Base-by-base conservation (phyloP, 768 basidiomycete genomes). In the Kwoniella heveanensis region DNA sequence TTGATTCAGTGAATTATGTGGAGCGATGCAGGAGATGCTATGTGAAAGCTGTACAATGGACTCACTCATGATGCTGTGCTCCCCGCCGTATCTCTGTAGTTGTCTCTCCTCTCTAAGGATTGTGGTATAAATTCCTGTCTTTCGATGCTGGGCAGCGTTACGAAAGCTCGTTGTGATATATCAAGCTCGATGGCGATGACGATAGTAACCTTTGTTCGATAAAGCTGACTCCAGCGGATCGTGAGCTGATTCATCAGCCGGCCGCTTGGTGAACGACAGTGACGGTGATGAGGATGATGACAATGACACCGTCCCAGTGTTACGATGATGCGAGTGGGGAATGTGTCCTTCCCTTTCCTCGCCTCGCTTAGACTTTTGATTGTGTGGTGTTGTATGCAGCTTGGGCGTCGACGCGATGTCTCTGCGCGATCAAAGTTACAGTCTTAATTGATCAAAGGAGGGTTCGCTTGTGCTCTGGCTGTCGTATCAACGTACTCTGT, bases 381-480 rank as follows among this genome's bases (percentile, higher is more conserved):
- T 44, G 15, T 44, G 15, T 3, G 39, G 39, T 13, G 32, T 13
- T 36, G 32, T 36, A 13, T n/a, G n/a, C n/a, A 36, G 32, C 32
- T 17, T 9, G 39, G 39, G 39, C 39, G 39, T 44, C 39, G 13
- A 32, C 32, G 32, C 13, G 5, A 6, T 13, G 32, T 32, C 5
- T 32, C 32, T n/a, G n/a, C n/a, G n/a, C n/a, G n/a, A n/a, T 32
- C 32, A 32, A 32, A 32, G 32, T 32, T 32, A n/a, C 32, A 36
- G 6, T 36, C 32, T 13, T 17, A 10, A 10, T 44, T 44, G 17
- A 44, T 44, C 17, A 19, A 44, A 44, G 39, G 39, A 44, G 17
- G 39, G 39, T 17, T 44, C 39, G 39, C 39, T 44, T 44, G 39
- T n/a, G n/a, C n/a, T n/a, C n/a, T n/a, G n/a, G n/a, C n/a, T 44